Evolutionary conservation across 1,139 yeast species (phyloP).

Genomic region (Suhomyces bokatorum): DNA sequence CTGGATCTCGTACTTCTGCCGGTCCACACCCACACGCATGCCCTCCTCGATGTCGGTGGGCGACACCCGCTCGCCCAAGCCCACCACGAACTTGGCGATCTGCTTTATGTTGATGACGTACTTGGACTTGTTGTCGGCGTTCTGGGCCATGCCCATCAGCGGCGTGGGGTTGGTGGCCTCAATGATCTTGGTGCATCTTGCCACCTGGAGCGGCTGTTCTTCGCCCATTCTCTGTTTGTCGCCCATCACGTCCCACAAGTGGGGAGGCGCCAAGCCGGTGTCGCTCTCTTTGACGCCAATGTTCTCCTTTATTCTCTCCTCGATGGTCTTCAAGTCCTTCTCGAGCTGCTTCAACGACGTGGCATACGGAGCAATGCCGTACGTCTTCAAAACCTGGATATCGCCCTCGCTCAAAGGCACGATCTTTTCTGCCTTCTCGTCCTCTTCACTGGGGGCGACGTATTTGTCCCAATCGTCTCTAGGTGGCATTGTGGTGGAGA

Average conservation of each 20-base stretch:
- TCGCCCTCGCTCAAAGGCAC: constrained; percentile 93
- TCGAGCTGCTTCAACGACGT: constrained; percentile 76
- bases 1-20: constrained; percentile 95
- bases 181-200: constrained; percentile 96
- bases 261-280: constrained; percentile 94
- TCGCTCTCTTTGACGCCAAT: constrained; percentile 93
- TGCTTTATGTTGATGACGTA: constrained; percentile 96
- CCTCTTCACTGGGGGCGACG: constrained; percentile 78
- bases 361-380: constrained; percentile 97
- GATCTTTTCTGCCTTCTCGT: constrained; percentile 63
- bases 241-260: constrained; percentile 95
- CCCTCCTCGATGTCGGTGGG: constrained; percentile 99
- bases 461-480: constrained; percentile 97
- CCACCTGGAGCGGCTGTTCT: constrained; percentile 96
- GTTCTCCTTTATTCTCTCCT: constrained; percentile 85
- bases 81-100: constrained; percentile 96
- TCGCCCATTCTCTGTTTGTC: constrained; percentile 91
- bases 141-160: constrained; percentile 40
- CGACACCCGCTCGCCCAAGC: constrained; percentile 92
- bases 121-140: constrained; percentile 82
- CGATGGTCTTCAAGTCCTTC: constrained; percentile 79
- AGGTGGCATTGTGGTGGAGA: constrained; percentile 58
- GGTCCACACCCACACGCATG: constrained; percentile 98
- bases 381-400: constrained; percentile 92
- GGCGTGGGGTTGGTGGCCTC: constrained; percentile 51